Evolutionary conservation across 805 yeast genomes (phyloP), one percentile per base, ranked within the genome.

Genomic region (Wickerhamiella domercqiae): DNA sequence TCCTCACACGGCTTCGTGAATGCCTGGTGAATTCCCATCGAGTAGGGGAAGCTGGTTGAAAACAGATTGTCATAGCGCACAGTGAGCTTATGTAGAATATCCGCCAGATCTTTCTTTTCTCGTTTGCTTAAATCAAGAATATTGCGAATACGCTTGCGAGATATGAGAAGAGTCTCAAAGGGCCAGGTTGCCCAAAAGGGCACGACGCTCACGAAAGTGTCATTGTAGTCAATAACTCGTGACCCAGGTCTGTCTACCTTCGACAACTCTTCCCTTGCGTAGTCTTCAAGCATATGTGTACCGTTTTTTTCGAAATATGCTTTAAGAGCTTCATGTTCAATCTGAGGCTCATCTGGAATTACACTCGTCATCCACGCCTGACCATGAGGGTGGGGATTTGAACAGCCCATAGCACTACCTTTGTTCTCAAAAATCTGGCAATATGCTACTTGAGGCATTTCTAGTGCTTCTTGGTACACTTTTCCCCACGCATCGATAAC

Each of bases 151-250:
- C 73, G 75, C 11, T 60, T 54, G 49, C 71, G 71, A n/a, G 81
- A 53, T 4, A 77, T 56, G 24, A 78, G 59, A 58, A 78, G 57
- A 4, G 81, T 72, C 56, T 78, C 84, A 52, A 76, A 78, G 13
- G 87, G 87, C 86, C 86, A 78, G 25, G 73, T 64, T 4, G 84
- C 86, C 87, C 87, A 78, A 53, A 72, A 78, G 38, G 86, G 86
- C 15, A 78, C 83, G 7, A 78, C 71, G 4, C 68, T 79, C 17
- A 78, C 47, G 46, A 78, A 78, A 3, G 73, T 61, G 40, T 70
- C 79, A 51, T 77, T 78, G 39, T 68, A 66, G 17, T 65, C 60
- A 11, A 78, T 75, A 25, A 74, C 46, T 40, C 86, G 66, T 21
- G 38, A 43, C 21, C 26, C 14, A n/a, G n/a, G n/a, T n/a, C n/a